These are phyloP conservation scores for Diaporthe citri DNA, from an alignment of 2,329 filamentous ascomycete genomes.

Conservation along the genomic window DNA sequence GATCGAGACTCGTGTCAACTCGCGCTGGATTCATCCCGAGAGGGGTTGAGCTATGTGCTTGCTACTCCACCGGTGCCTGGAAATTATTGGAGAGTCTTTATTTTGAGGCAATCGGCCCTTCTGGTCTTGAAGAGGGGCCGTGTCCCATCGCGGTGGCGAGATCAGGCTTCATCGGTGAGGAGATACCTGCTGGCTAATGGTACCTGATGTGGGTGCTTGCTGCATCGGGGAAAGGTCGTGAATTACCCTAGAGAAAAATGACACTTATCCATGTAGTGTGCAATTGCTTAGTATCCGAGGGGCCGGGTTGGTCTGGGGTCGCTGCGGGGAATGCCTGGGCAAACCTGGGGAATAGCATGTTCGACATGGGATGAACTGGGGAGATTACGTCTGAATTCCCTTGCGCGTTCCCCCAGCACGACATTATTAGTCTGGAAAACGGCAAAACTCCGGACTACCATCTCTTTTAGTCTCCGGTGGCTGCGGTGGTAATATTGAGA, in stretches of 20 bases:
- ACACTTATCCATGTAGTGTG: neutral
- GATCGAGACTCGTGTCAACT: neutral
- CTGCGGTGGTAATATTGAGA: neutral
- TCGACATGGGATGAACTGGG: slow-evolving; percentile 14
- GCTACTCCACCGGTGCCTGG: slow-evolving; percentile 10
- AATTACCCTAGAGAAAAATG: neutral
- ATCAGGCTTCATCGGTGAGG: slow-evolving; percentile 17
- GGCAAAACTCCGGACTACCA: slow-evolving; percentile 22
- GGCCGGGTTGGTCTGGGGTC: neutral
- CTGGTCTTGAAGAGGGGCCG: slow-evolving; percentile 21
- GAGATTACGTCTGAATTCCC: slow-evolving; percentile 5
- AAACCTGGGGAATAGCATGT: slow-evolving; percentile 11
- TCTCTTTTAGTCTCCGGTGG: neutral
- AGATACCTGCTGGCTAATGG: slow-evolving; percentile 22
- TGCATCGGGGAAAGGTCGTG: slow-evolving; percentile 12
- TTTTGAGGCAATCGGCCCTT: slow-evolving; percentile 36
- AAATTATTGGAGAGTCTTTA: neutral
- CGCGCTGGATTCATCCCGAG: slow-evolving; percentile 1
- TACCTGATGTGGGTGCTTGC: slow-evolving; percentile 24
- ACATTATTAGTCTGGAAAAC: neutral
- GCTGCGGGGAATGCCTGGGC: slow-evolving; percentile 11
- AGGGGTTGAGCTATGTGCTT: slow-evolving; percentile 19
- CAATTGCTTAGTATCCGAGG: slow-evolving; percentile 4
- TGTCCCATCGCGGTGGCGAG: neutral
- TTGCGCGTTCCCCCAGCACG: neutral